Base-by-base conservation (phyloP, 805 yeast species). In the Grigorovia transvaalensis region DNA sequence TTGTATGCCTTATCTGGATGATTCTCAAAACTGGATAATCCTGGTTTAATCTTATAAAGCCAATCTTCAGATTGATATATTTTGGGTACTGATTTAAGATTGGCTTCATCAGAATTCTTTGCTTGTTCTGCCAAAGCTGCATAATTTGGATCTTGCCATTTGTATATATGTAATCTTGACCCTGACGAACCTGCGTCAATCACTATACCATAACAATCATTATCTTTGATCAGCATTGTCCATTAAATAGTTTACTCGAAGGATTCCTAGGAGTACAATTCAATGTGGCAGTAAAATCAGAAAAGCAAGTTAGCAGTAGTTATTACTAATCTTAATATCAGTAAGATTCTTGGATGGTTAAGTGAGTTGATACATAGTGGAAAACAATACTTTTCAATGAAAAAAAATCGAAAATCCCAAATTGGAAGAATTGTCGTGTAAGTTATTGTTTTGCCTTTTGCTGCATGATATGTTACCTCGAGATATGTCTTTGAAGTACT, bases 111-210 rank as follows among this genome's bases (percentile, higher is more conserved):
- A 64, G 51, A 45, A 12, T 44, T 40, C 2, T 12, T 40, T 15
- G 64, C 64, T 38, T 44, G 40, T 5, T 12, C 33, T 15, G 64
- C 64, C 15, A 15, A 12, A 13, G 8, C 18, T 13, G 8, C 42
- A 8, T 38, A 38, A 1, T 58, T 55, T 1, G 82, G 73, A 58
- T 82, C 81, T 13, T 76, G 76, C 96, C 96, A 91, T 54, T 77
- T 74, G 65, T 87, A 91, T 11, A 91, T 78, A 65, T 88, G 90
- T 15, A 86, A 75, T 50, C 99, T 73, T 4, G 97, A 88, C 1
- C 99, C 99, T 0, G 96, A 86, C 1, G 97, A 89, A 1, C 99
- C 99, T 0, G 97, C 88, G 67, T 91, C 99, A 2, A 91, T 77
- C 15, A 91, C 95, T 33, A 93, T 83, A 29, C 96, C 97, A 71